These are phyloP conservation scores for Rossbeevera mucosa DNA, from an alignment of 768 basidiomycete genomes.

Conservation along the genomic window DNA sequence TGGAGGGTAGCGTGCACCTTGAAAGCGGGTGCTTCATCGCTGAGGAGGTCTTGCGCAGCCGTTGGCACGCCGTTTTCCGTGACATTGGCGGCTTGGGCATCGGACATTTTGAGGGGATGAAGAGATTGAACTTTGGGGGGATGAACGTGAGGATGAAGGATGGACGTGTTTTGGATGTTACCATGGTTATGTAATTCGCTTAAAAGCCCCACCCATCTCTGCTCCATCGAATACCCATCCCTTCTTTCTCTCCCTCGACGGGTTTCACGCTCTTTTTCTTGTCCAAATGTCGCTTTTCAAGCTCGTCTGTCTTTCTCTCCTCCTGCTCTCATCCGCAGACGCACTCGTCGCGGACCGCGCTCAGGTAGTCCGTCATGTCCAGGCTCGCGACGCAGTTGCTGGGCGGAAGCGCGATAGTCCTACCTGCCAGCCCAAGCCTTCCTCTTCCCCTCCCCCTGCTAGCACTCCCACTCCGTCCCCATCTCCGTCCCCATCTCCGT, in stretches of 20 bases:
- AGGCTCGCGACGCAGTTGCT: constrained; percentile 42
- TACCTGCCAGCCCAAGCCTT: constrained; percentile 51
- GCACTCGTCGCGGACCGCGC: constrained; percentile 45
- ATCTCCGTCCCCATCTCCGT: constrained; percentile 7
- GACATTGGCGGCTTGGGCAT: constrained; percentile 83
- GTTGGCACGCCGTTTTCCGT: constrained; percentile 81
- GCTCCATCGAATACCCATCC: not conserved
- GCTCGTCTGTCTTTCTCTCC: too few relatives aligned
- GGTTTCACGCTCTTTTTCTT: constrained; percentile 11
- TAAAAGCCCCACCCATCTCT: too few relatives aligned
- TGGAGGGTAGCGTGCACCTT: constrained; percentile 49
- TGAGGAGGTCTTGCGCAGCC: constrained; percentile 60
- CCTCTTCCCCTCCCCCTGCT: constrained; percentile 21
- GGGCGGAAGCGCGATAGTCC: constrained; percentile 46
- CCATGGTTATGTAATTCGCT: not conserved
- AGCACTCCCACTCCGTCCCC: constrained; percentile 3
- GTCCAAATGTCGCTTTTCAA: too few relatives aligned
- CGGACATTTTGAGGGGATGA: constrained; percentile 72
- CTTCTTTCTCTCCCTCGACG: constrained; percentile 13
- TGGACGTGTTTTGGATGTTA: too few relatives aligned
- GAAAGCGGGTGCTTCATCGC: constrained; percentile 74
- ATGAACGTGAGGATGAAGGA: constrained; percentile 52
- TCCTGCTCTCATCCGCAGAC: constrained; percentile 49
- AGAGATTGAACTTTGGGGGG: constrained; percentile 47
- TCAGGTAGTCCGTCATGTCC: constrained; percentile 44